Evolutionary conservation across 2,329 filamentous ascomycete genomes (phyloP).

Genomic region (Metarhizium sp.): DNA sequence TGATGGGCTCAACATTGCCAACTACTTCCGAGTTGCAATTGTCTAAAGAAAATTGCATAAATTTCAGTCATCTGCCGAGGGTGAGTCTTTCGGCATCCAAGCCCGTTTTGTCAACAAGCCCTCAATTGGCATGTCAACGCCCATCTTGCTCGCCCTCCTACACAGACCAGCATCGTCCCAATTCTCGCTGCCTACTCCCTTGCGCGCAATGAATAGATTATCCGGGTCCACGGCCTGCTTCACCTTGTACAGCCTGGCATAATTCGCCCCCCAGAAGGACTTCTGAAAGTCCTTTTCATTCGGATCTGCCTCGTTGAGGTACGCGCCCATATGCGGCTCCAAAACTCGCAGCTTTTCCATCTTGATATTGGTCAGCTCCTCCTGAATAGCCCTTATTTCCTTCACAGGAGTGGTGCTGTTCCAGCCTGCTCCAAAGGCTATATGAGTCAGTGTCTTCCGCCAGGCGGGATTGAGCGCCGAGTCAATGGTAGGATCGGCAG

Average conservation of each 20-base stretch:
- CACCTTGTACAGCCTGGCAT: slow-evolving; percentile 21
- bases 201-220: slow-evolving; percentile 25
- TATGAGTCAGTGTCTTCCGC: slow-evolving; percentile 24
- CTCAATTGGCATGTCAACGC: background rate
- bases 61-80: background rate
- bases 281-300: slow-evolving; percentile 26
- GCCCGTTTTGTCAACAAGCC: no score
- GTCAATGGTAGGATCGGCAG: slow-evolving; percentile 17
- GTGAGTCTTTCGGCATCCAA: background rate
- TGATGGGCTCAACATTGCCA: no score
- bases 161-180: slow-evolving; percentile 16
- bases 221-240: slow-evolving; percentile 27
- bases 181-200: slow-evolving; percentile 27
- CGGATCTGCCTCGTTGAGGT: slow-evolving; percentile 23
- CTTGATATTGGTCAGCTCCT: slow-evolving; percentile 18
- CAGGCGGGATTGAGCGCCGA: slow-evolving; percentile 32
- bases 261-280: slow-evolving; percentile 27
- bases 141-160: background rate
- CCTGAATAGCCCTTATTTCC: background rate
- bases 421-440: no score
- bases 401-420: no score
- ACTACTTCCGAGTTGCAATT: no score
- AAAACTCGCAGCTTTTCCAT: slow-evolving; percentile 14
- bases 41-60: no score
- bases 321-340: slow-evolving; percentile 16